Conservation (phyloP, 768 basidiomycete species). For the Mycena capillaripes region DNA sequence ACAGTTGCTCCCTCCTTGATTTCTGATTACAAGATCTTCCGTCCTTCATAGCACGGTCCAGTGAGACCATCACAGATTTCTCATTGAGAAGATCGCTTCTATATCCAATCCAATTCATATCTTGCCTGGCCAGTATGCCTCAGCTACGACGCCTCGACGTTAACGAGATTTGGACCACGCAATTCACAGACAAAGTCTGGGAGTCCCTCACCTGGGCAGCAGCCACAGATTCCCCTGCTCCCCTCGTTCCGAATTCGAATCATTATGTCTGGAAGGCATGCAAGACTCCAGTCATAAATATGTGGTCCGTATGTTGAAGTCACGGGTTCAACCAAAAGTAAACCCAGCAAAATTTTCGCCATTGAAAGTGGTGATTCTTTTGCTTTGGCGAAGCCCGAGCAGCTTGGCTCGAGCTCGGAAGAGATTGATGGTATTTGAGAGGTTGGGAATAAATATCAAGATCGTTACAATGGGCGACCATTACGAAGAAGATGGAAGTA, state of each 20-base stretch:
- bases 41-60: neutral
- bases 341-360: no score
- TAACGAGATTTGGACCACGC: neutral
- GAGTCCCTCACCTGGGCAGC: neutral
- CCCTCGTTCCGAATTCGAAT: neutral
- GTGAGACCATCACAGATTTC: neutral
- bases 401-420: no score
- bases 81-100: neutral
- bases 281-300: neutral
- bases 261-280: neutral
- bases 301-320: neutral
- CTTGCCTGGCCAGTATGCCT: neutral
- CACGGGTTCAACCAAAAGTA: neutral
- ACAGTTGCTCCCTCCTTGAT: no score
- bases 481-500: no score
- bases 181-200: neutral
- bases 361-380: no score
- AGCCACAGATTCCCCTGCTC: neutral
- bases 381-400: no score
- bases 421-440: no score
- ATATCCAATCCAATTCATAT: neutral
- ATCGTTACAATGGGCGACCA: no score
- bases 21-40: neutral
- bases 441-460: no score
- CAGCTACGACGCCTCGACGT: neutral